Base-by-base conservation (phyloP, 345 rosid species). In the Pistacia vera region DNA sequence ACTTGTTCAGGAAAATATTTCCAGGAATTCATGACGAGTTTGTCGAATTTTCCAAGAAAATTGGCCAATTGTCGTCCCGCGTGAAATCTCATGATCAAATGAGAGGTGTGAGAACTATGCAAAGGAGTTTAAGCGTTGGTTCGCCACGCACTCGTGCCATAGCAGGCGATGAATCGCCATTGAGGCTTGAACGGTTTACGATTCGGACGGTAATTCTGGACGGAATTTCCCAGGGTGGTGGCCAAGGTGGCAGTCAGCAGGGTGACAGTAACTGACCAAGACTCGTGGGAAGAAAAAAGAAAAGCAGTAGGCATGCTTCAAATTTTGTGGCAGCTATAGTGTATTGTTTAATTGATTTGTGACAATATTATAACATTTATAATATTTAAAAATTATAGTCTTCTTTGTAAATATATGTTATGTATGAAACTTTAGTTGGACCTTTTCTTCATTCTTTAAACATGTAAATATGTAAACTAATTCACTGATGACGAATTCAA, bases 51-150 rank as follows among this genome's bases (percentile, higher is more conserved):
- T 76, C 61, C 8, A 72, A 71, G 78, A 80, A 70, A 67, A 38
- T 78, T 12, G 75, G 73, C 30, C 52, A 2, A 49, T 11, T 18
- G 65, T 28, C 66, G 7, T 33, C 30, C 3, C 5, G 10, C 6
- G 59, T 2, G 63, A 71, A 57, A 41, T 59, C 70, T 2, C 16
- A 49, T 49, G 8, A 49, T 13, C 11, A n/a, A 16, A 54, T 1
- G 2, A n/a, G 56, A 16, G 67, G 13, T 8, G 51, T 38, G 30
- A 62, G 64, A 36, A 48, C 65, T 2, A 13, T 86, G 83, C 71
- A 36, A 44, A 78, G 91, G 75, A 88, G 87, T 63, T 58, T 70
- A 55, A 88, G 91, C 62, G 79, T 81, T 44, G 89, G 84, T 12
- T 86, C 87, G 2, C 82, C 73, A 1, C 41, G 78, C 6, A 64